These are phyloP conservation scores for Candida taoyuanica DNA, from an alignment of 805 yeast genomes.

Conservation along the genomic window DNA sequence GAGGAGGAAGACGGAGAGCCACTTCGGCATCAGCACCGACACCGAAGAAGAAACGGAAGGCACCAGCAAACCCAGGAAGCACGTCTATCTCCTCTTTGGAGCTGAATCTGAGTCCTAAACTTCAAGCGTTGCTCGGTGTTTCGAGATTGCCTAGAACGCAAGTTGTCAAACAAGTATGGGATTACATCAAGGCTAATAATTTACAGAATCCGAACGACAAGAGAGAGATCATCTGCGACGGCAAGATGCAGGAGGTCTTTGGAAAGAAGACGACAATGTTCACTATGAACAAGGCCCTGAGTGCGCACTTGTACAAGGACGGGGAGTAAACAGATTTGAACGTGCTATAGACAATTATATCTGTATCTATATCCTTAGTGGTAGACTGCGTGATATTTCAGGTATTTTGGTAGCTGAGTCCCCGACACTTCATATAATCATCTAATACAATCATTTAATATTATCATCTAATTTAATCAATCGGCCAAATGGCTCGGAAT, in stretches of 20 bases:
- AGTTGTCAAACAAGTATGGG: constrained; percentile 68
- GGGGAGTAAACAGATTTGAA: constrained; percentile 13
- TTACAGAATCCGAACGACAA: constrained; percentile 66
- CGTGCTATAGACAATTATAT: neutral
- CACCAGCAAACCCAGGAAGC: constrained; percentile 16
- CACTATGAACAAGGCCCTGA: constrained; percentile 49
- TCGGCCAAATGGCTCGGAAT: too few species aligned
- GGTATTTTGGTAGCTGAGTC: too few species aligned
- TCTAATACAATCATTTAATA: too few species aligned
- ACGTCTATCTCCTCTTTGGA: constrained; percentile 36
- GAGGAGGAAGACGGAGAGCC: constrained; percentile 17
- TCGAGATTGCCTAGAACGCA: constrained; percentile 56
- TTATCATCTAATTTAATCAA: too few species aligned
- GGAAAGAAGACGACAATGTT: constrained; percentile 59
- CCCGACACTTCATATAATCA: too few species aligned
- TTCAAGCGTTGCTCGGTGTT: constrained; percentile 45
- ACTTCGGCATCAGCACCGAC: constrained; percentile 2
- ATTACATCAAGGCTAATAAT: constrained; percentile 54
- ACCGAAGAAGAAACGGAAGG: constrained; percentile 12
- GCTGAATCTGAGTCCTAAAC: constrained; percentile 44
- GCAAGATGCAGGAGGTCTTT: constrained; percentile 48
- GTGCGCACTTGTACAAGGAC: constrained; percentile 44
- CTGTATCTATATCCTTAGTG: neutral
- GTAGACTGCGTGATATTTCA: too few species aligned
- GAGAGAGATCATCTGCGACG: constrained; percentile 63